phyloP scores from a whole-genome alignment of 139 green algal genomes.

The Chlorella vulgaris region DNA sequence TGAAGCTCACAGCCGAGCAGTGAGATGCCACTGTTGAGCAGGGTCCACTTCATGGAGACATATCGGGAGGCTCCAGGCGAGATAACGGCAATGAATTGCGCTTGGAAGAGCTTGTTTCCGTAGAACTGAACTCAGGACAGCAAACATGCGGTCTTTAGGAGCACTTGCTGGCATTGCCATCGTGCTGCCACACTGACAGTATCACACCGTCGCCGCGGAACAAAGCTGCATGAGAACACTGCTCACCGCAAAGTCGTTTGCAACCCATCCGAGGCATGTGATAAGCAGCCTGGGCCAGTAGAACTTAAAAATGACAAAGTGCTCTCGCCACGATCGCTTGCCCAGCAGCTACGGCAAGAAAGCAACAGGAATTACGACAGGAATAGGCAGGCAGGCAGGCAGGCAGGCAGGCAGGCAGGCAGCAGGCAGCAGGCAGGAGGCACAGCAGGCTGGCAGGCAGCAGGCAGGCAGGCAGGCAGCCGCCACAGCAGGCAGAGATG shows the following conservation, averaged over 20 bases:
- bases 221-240: background rate
- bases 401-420: too few relatives aligned
- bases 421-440: background rate
- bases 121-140: constrained; percentile 51
- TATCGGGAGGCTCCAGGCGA: constrained; percentile 45
- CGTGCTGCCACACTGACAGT: background rate
- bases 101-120: constrained; percentile 81
- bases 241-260: constrained; percentile 54
- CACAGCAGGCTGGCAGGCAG: background rate
- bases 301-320: constrained; percentile 30
- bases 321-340: constrained; percentile 13
- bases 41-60: constrained; percentile 69
- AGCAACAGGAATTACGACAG: background rate
- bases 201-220: background rate
- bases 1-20: constrained; percentile 50
- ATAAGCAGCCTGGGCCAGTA: constrained; percentile 46
- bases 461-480: too few relatives aligned
- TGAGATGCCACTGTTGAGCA: constrained; percentile 73
- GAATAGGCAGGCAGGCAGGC: too few relatives aligned
- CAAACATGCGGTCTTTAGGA: too few relatives aligned
- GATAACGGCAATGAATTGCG: constrained; percentile 54
- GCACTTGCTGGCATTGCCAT: too few relatives aligned
- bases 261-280: constrained; percentile 51
- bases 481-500: too few relatives aligned
- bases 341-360: background rate